Percentiles rank a stretch among this genome's conserved stretches.
These are phyloP conservation scores for Ascochyta fabae DNA, from an alignment of 2,329 filamentous ascomycete genomes.

Conservation along the genomic window DNA sequence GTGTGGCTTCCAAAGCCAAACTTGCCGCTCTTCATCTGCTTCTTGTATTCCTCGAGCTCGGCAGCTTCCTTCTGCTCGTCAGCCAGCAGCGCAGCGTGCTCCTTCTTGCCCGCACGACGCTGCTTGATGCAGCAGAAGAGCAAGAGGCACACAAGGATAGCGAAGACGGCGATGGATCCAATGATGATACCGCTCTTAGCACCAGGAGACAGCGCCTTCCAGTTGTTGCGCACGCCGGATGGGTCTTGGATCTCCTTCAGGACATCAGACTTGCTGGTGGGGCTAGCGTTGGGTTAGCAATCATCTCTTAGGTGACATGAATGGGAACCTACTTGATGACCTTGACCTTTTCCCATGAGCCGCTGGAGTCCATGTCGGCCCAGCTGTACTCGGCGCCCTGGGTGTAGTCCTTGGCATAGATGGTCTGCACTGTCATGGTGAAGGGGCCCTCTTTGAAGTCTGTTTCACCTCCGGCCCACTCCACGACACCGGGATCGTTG, in stretches of 20 bases:
- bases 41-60: slow-evolving; percentile 43
- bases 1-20: slow-evolving; percentile 27
- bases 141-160: slow-evolving; percentile 33
- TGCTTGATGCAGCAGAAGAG: slow-evolving; percentile 50
- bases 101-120: slow-evolving; percentile 45
- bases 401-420: slow-evolving; percentile 62
- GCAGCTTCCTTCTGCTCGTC: slow-evolving; percentile 47
- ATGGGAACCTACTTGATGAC: slow-evolving; percentile 48
- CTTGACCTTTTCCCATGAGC: slow-evolving; percentile 64
- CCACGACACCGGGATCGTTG: slow-evolving; percentile 41
- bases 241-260: slow-evolving; percentile 45
- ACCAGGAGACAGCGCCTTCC: slow-evolving; percentile 40
- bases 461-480: slow-evolving; percentile 72
- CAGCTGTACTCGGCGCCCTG: slow-evolving; percentile 69
- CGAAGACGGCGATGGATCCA: slow-evolving; percentile 36
- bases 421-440: slow-evolving; percentile 74
- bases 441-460: slow-evolving; percentile 71
- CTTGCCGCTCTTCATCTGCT: slow-evolving; percentile 34
- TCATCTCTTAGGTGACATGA: neutral
- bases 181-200: slow-evolving; percentile 47
- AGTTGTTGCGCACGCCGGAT: slow-evolving; percentile 45
- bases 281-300: neutral
- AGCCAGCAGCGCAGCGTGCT: slow-evolving; percentile 42
- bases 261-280: slow-evolving; percentile 39
- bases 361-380: slow-evolving; percentile 59